Percentiles rank a stretch among this genome's conserved stretches.
phyloP scores from a whole-genome alignment of 2,329 filamentous ascomycete species.

The Fusarium verrucosum region DNA sequence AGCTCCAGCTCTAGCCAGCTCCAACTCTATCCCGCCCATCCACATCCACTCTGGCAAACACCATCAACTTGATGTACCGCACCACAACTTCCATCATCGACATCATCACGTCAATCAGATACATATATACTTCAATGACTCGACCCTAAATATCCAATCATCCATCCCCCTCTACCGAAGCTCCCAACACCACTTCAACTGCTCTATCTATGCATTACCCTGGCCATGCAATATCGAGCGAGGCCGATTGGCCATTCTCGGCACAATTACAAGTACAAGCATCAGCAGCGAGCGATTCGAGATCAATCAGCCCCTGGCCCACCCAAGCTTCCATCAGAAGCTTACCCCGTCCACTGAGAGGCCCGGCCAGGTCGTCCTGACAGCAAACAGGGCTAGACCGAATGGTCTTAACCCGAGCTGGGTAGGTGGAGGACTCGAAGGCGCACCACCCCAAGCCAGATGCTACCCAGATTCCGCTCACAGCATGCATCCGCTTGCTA shows the following conservation, averaged over 20 bases:
- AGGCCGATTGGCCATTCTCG: constrained; percentile 1
- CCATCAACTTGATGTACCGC: constrained; percentile 18
- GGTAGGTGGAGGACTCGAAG: constrained; percentile 36
- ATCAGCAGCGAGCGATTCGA: constrained; percentile 23
- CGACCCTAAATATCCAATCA: background rate
- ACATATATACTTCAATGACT: background rate
- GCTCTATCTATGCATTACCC: background rate
- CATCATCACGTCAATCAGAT: constrained; percentile 11
- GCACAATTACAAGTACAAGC: constrained; percentile 13
- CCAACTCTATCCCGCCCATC: constrained; percentile 12
- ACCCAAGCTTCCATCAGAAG: constrained; percentile 35
- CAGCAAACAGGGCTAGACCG: constrained; percentile 36
- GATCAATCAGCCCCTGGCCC: constrained; percentile 32
- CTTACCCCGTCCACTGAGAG: constrained; percentile 28
- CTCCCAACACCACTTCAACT: background rate
- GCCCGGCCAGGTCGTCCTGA: constrained; percentile 31
- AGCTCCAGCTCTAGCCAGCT: background rate
- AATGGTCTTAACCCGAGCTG: constrained; percentile 36
- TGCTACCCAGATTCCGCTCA: constrained; percentile 32
- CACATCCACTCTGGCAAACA: constrained; percentile 30
- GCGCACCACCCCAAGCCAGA: constrained; percentile 36
- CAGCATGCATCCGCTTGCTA: constrained; percentile 30
- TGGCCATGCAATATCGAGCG: background rate
- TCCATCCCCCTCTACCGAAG: background rate
- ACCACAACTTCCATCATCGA: constrained; percentile 19